Evolutionary conservation across 768 basidiomycete species (phyloP), one percentile per base, ranked within the genome.

Genomic region (Hemileccinum rubropunctum): DNA sequence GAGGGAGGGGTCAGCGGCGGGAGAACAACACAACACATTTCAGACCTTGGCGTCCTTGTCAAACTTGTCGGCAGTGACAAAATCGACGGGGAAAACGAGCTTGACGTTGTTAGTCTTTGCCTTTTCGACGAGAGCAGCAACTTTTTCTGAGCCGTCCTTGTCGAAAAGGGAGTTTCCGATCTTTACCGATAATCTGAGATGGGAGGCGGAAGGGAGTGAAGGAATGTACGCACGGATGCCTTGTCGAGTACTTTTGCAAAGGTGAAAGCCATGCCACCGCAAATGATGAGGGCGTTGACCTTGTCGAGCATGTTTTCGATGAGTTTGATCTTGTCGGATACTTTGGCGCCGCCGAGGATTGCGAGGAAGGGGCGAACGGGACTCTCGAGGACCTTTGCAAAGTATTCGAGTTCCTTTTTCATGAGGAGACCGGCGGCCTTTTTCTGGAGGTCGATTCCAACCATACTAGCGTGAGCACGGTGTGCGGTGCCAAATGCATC

Each of bases 231-330:
- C 62, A 90, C 92, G 42, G 82, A 67, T 40, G 93, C 78, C 53
- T 82, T 77, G 50, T 98, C 81, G 50, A 95, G 77, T 6, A 85
- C 88, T 77, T 98, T 98, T 73, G 95, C 93, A 81, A 99, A 99
- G 50, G 95, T 99, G 75, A 97, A 99, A 32, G 92, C 91, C 95
- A 99, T 99, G 26, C 95, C 95, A 63, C 95, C 95, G 56, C 92
- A 89, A 59, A 99, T 90, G 68, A 99, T 98, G 57, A 99, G 76
- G 20, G 88, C 90, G 73, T 99, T 77, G 71, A 98, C 95, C 82
- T 98, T 95, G 76, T 98, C 95, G 58, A 99, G 78, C 89, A 99
- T 88, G 77, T 97, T 97, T 61, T 99, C 95, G 67, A 99, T 99
- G 50, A 99, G 77, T 68, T 94, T 91, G 59, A 99, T 97, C 76